Conservation (phyloP, 1,139 yeast genomes). For the Arxiozyma bovina region DNA sequence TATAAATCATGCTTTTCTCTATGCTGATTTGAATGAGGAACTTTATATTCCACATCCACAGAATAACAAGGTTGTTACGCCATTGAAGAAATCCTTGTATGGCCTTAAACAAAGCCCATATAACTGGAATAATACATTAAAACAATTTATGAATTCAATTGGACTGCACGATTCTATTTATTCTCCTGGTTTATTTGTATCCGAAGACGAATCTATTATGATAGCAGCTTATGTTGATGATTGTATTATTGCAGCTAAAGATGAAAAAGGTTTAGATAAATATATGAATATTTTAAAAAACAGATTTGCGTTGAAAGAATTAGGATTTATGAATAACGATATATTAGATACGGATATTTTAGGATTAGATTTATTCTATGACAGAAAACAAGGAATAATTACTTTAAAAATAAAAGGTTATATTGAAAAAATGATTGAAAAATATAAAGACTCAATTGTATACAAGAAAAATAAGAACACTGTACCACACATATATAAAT, state of each 20-base stretch:
- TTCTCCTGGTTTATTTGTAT: constrained; percentile 4
- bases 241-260: constrained; percentile 4
- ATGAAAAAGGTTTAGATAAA: neutral
- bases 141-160: constrained; percentile 2
- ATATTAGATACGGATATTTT: constrained; percentile 4
- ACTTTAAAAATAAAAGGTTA: neutral
- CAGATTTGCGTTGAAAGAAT: constrained; percentile 3
- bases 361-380: constrained; percentile 6
- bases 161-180: constrained; percentile 1
- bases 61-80: neutral
- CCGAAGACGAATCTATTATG: neutral
- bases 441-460: neutral
- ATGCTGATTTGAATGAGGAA: constrained; percentile 5
- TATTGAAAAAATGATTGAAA: neutral
- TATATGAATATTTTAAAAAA: neutral
- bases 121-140: constrained; percentile 5
- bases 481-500: neutral
- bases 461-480: neutral
- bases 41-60: constrained; percentile 4
- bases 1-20: constrained; percentile 7
- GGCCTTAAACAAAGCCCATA: constrained; percentile 6
- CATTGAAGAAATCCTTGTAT: constrained; percentile 5
- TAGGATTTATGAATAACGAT: constrained; percentile 3
- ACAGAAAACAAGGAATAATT: neutral
- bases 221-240: constrained; percentile 6